Conservation (phyloP, 2,329 filamentous ascomycete genomes). For the Amesomyces nigricolor region DNA sequence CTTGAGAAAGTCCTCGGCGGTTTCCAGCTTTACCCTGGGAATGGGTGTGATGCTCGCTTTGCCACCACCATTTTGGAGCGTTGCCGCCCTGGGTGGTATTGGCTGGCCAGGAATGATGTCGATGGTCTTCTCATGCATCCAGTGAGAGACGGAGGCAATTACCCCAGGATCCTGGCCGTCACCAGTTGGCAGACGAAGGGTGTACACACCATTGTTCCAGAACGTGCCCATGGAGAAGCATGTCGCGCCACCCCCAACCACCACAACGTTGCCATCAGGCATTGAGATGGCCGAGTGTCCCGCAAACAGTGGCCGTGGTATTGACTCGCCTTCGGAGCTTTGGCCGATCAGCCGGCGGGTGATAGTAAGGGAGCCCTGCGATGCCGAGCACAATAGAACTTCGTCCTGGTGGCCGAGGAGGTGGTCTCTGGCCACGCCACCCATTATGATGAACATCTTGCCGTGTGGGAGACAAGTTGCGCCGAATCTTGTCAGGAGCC, state of each 20-base stretch:
- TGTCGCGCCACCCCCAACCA: conserved; percentile 75
- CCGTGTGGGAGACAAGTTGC: conserved; percentile 33
- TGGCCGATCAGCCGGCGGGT: conserved; percentile 22
- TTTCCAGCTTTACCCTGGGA: conserved; percentile 47
- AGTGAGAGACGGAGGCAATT: neutral
- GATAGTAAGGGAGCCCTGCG: conserved; percentile 26
- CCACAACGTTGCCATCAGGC: conserved; percentile 46
- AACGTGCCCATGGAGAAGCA: conserved; percentile 89
- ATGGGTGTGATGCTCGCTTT: conserved; percentile 34
- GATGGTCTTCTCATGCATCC: conserved; percentile 21
- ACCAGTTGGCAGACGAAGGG: conserved; percentile 27
- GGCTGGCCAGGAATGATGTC: conserved; percentile 22
- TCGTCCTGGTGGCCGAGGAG: conserved; percentile 47
- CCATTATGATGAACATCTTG: conserved; percentile 34
- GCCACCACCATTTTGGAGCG: neutral
- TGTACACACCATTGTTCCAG: conserved; percentile 63
- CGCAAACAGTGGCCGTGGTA: conserved; percentile 58
- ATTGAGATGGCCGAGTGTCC: conserved; percentile 55
- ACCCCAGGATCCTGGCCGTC: neutral
- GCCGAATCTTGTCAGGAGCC: conserved; percentile 38
- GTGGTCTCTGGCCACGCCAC: conserved; percentile 39
- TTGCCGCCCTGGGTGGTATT: neutral
- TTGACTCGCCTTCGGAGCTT: neutral
- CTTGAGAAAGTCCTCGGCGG: conserved; percentile 51
- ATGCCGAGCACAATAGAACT: conserved; percentile 40